A percentile compares a stretch with the other conserved stretches of the same genome.
These are phyloP conservation scores for Zymoseptoria crescenta DNA, from an alignment of 2,329 filamentous ascomycete genomes.

Conservation along the genomic window DNA sequence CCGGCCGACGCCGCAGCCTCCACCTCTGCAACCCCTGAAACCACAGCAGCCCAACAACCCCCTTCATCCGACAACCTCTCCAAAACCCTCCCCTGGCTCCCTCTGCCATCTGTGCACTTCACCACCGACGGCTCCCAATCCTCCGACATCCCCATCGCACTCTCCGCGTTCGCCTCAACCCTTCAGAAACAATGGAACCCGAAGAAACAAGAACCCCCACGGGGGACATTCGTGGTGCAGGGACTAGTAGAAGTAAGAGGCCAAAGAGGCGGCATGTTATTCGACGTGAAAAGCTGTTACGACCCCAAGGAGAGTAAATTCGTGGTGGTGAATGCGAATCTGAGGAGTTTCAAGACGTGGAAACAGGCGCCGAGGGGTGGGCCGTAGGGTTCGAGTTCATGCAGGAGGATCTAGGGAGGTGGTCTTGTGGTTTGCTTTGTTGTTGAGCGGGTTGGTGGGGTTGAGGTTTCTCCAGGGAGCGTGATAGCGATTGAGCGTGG, in stretches of 20 bases:
- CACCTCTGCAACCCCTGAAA: neutral
- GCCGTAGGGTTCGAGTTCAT: neutral
- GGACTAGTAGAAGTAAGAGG: slow-evolving; percentile 43
- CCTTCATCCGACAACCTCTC: slow-evolving; percentile 18
- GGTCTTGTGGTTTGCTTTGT: no score
- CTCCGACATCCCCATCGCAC: slow-evolving; percentile 25
- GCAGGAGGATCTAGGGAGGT: no score
- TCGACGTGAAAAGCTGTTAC: slow-evolving; percentile 41
- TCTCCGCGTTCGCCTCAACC: slow-evolving; percentile 20
- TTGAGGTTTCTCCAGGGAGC: no score
- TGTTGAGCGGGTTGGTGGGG: no score
- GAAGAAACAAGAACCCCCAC: slow-evolving; percentile 32
- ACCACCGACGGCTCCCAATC: neutral
- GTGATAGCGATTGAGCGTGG: no score
- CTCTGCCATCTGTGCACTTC: neutral
- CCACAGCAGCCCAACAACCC: slow-evolving; percentile 9
- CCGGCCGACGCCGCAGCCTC: neutral
- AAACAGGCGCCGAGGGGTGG: slow-evolving; percentile 35
- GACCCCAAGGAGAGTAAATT: slow-evolving; percentile 37
- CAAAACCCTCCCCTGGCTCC: slow-evolving; percentile 9
- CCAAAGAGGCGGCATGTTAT: slow-evolving; percentile 32
- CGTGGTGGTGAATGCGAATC: slow-evolving; percentile 23
- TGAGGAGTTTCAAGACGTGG: slow-evolving; percentile 28
- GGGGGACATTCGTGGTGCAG: slow-evolving; percentile 38
- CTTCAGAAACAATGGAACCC: slow-evolving; percentile 27